These are phyloP conservation scores for Aspergillus phoenicis DNA, from an alignment of 2,329 filamentous ascomycete species.

Conservation along the genomic window DNA sequence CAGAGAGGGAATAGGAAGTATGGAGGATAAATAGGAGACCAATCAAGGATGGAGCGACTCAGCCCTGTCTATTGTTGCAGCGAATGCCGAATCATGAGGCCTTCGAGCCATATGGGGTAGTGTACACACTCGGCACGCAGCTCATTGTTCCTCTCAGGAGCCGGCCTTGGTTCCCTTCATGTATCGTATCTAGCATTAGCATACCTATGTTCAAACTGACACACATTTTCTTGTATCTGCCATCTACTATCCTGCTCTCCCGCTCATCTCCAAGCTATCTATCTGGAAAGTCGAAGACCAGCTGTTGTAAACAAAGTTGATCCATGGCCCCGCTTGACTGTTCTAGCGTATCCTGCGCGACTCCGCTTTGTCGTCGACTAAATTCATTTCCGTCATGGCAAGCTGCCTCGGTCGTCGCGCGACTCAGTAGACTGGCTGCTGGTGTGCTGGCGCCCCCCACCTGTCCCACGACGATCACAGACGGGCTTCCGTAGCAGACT, in stretches of 20 bases:
- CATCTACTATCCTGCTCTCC: background rate
- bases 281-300: background rate
- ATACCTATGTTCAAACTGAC: conserved; percentile 12
- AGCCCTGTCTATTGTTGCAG: conserved; percentile 1
- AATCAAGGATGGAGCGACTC: background rate
- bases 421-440: conserved; percentile 2
- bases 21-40: background rate
- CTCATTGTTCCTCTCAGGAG: conserved; percentile 8
- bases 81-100: background rate
- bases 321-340: conserved; percentile 7
- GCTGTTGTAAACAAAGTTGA: background rate
- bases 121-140: conserved; percentile 4
- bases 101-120: conserved; percentile 2
- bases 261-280: too few relatives aligned
- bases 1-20: background rate
- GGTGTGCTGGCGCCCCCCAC: background rate
- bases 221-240: conserved; percentile 15
- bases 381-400: background rate
- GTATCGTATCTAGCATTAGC: conserved; percentile 24
- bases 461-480: conserved; percentile 3
- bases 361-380: conserved; percentile 2
- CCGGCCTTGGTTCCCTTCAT: conserved; percentile 17
- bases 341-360: background rate
- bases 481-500: background rate
- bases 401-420: background rate